A percentile compares a stretch with the other conserved stretches of the same genome.
phyloP scores from a whole-genome alignment of 2,329 filamentous ascomycete species.

The Alternaria ethzedia region DNA sequence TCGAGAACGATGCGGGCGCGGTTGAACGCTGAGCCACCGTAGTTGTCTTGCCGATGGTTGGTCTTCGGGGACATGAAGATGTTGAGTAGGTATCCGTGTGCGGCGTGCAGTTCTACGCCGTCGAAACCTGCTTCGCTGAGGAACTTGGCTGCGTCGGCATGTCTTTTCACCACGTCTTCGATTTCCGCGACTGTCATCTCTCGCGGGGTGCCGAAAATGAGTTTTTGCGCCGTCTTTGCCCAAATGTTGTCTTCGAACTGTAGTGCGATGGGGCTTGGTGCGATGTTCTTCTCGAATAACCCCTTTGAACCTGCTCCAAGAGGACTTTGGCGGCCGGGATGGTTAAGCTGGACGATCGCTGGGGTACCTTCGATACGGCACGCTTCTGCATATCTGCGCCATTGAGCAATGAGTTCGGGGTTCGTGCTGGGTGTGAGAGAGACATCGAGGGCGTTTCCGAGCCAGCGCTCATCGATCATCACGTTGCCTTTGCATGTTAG shows the following conservation, averaged over 20 bases:
- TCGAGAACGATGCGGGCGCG: slow-evolving; percentile 55
- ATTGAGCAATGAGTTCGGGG: slow-evolving; percentile 56
- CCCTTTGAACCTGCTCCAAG: slow-evolving; percentile 53
- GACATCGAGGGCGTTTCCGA: neutral
- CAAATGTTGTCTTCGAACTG: slow-evolving; percentile 35
- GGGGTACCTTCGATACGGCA: slow-evolving; percentile 64
- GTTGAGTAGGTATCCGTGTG: slow-evolving; percentile 57
- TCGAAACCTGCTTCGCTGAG: slow-evolving; percentile 59
- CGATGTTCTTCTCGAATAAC: slow-evolving; percentile 29
- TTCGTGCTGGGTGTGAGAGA: slow-evolving; percentile 57
- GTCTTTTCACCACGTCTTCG: slow-evolving; percentile 61
- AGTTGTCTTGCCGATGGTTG: slow-evolving; percentile 57
- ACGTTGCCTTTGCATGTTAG: slow-evolving; percentile 8
- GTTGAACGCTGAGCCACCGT: slow-evolving; percentile 56
- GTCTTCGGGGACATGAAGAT: neutral
- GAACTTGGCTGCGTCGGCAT: slow-evolving; percentile 62
- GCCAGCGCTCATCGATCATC: neutral
- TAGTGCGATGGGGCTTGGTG: slow-evolving; percentile 54
- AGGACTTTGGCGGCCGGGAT: slow-evolving; percentile 64
- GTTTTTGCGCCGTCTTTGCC: slow-evolving; percentile 52
- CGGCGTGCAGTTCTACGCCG: slow-evolving; percentile 61
- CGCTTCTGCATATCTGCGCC: slow-evolving; percentile 38
- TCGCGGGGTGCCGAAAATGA: slow-evolving; percentile 54
- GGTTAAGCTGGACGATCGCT: slow-evolving; percentile 64
- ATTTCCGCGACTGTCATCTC: slow-evolving; percentile 62